Conservation (phyloP, 495 filamentous ascomycete genomes). For the Penicillium waksmanii region DNA sequence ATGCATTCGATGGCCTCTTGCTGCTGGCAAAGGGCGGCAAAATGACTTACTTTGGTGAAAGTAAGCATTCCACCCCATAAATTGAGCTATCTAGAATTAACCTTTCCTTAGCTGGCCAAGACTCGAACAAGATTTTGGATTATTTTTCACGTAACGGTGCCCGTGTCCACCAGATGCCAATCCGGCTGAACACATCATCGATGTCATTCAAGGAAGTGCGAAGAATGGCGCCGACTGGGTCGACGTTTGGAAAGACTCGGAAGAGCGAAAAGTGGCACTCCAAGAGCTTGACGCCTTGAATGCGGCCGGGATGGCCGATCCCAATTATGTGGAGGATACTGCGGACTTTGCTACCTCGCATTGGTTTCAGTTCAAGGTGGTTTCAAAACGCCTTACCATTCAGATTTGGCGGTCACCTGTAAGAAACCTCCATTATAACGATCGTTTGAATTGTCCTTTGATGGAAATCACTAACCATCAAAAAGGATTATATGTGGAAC, state of each 20-base stretch:
- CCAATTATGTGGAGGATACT: constrained; percentile 48
- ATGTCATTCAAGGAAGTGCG: constrained; percentile 45
- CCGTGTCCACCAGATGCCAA: constrained; percentile 54
- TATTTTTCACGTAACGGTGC: constrained; percentile 59
- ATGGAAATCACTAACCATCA: constrained; percentile 29
- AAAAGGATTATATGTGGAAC: constrained; percentile 48
- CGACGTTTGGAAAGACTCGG: constrained; percentile 54
- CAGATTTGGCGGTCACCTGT: constrained; percentile 83
- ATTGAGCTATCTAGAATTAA: background rate
- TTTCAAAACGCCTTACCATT: constrained; percentile 68
- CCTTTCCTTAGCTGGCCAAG: constrained; percentile 60
- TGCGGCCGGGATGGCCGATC: constrained; percentile 35
- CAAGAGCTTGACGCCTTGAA: constrained; percentile 69
- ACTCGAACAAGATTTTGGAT: constrained; percentile 58
- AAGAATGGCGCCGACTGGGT: constrained; percentile 48
- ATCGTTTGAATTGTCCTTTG: constrained; percentile 54
- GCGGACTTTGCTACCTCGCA: constrained; percentile 48
- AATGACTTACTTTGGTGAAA: constrained; percentile 62
- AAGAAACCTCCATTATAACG: constrained; percentile 46
- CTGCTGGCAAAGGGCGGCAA: constrained; percentile 56
- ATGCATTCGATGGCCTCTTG: constrained; percentile 53
- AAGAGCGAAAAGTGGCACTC: constrained; percentile 61
- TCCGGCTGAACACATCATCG: constrained; percentile 62
- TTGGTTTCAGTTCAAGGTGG: constrained; percentile 54
- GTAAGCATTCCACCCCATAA: constrained; percentile 26